Evolutionary conservation across 805 yeast genomes (phyloP).

Genomic region (Yarrowia hollandica): DNA sequence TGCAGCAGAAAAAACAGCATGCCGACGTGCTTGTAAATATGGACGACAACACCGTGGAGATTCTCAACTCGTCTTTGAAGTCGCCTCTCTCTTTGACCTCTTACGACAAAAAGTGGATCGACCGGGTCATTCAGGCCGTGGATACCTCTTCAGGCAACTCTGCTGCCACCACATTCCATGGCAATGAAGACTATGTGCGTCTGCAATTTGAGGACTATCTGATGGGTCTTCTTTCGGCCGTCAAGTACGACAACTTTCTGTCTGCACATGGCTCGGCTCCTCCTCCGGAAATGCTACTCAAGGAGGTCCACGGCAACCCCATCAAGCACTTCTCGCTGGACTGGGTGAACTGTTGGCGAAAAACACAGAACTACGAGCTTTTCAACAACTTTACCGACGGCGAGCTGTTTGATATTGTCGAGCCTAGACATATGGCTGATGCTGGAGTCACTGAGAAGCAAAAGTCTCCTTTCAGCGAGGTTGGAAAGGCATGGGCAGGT

Average conservation of each 20-base stretch:
- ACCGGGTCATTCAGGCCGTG: constrained; percentile 54
- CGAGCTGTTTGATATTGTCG: constrained; percentile 63
- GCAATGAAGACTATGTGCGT: constrained; percentile 86
- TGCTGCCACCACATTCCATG: constrained; percentile 47
- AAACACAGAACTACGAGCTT: constrained; percentile 54
- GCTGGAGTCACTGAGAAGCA: neutral
- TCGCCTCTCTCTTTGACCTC: constrained; percentile 51
- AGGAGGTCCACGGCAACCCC: constrained; percentile 42
- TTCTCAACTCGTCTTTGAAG: constrained; percentile 47
- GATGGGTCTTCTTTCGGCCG: constrained; percentile 68
- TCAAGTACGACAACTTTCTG: constrained; percentile 65
- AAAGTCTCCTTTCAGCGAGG: constrained; percentile 14
- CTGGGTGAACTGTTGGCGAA: constrained; percentile 56
- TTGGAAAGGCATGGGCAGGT: constrained; percentile 19
- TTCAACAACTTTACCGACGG: constrained; percentile 63
- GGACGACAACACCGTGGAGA: constrained; percentile 45
- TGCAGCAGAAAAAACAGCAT: constrained; percentile 59
- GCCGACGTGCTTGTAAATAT: constrained; percentile 75
- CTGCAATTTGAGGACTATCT: constrained; percentile 88
- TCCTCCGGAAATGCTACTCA: constrained; percentile 40
- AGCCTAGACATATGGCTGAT: constrained; percentile 47
- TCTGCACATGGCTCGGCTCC: constrained; percentile 44
- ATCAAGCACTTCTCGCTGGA: constrained; percentile 47
- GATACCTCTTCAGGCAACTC: constrained; percentile 37
- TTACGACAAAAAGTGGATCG: constrained; percentile 76